Evolutionary conservation across 129 eudicot genomes (phyloP).

Genomic region (Saussurea involucrata): DNA sequence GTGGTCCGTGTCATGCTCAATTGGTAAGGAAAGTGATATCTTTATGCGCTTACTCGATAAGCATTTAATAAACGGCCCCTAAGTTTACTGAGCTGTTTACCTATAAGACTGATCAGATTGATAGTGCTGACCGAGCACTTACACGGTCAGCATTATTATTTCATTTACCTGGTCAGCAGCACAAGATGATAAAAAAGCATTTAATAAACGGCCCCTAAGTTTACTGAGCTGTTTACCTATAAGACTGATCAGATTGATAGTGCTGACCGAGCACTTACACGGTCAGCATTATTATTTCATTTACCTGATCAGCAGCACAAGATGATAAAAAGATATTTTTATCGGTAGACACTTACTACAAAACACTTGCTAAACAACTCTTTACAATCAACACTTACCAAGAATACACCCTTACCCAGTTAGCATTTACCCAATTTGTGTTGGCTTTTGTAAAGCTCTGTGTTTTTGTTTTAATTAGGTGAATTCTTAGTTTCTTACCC

Average conservation of each 20-base stretch:
- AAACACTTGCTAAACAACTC: neutral
- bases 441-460: neutral
- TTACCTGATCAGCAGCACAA: neutral
- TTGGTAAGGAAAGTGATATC: no score
- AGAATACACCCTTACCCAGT: no score
- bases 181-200: no score
- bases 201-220: no score
- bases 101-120: neutral
- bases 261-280: neutral
- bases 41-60: no score
- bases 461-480: neutral
- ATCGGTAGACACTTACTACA: neutral
- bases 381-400: no score
- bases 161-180: neutral
- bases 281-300: neutral
- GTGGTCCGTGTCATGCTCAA: no score
- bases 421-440: neutral
- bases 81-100: neutral
- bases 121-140: neutral
- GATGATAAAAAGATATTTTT: neutral
- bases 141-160: neutral
- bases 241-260: neutral
- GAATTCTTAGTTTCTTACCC: constrained; percentile 2
- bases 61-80: no score
- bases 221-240: neutral